These are phyloP conservation scores for Mycena latifolia DNA, from an alignment of 768 basidiomycete species.

Conservation along the genomic window DNA sequence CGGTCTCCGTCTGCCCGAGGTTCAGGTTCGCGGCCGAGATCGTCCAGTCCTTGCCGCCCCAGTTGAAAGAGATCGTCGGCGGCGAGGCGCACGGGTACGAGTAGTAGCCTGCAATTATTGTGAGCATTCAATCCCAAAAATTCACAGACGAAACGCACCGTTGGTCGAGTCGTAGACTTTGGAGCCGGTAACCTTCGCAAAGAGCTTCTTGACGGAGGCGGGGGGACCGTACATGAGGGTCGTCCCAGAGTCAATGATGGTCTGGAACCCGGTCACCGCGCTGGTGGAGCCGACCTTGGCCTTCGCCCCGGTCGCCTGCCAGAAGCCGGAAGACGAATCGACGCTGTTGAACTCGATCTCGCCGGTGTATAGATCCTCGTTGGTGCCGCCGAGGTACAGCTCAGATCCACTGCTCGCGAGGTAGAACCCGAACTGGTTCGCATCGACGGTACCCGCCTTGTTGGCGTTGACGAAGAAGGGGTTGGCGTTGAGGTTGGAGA, in stretches of 20 bases:
- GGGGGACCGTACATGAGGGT: conserved; percentile 48
- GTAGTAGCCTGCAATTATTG: conserved; percentile 9
- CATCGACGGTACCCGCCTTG: conserved; percentile 33
- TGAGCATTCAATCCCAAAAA: conserved; percentile 6
- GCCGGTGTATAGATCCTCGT: conserved; percentile 59
- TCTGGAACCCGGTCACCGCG: conserved; percentile 31
- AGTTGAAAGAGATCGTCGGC: conserved; percentile 48
- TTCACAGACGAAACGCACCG: conserved; percentile 32
- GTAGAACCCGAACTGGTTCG: conserved; percentile 58
- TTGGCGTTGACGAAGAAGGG: no score
- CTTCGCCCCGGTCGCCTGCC: conserved; percentile 38
- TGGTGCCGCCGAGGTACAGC: conserved; percentile 65
- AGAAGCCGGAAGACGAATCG: conserved; percentile 41
- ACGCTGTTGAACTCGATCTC: conserved; percentile 48
- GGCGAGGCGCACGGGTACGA: conserved; percentile 40
- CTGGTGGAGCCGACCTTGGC: conserved; percentile 28
- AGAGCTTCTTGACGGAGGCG: conserved; percentile 38
- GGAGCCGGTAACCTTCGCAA: conserved; percentile 42
- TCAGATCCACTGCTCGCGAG: conserved; percentile 56
- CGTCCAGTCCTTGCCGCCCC: conserved; percentile 50
- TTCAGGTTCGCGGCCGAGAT: conserved; percentile 60
- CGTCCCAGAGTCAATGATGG: conserved; percentile 53
- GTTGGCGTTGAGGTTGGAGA: no score
- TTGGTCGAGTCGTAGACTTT: conserved; percentile 29
- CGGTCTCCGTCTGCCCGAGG: conserved; percentile 53